Conservation (phyloP, 306 rosid species). For the Ormosia semicastrata region DNA sequence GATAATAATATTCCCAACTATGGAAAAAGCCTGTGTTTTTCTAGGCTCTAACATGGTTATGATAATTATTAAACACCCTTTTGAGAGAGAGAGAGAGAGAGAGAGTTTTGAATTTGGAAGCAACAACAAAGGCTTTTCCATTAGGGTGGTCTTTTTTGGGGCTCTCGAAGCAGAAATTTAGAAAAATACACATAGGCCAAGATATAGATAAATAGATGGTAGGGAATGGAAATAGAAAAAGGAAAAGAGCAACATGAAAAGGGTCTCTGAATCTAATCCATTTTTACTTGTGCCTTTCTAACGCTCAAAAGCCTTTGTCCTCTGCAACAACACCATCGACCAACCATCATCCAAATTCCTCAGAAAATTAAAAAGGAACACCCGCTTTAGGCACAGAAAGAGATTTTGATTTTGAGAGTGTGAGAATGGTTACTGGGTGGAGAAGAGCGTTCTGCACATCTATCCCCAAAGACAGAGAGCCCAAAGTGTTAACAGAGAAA, state of each 20-base stretch:
- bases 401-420: background rate
- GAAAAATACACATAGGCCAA: conserved; percentile 25
- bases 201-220: conserved; percentile 44
- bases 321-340: background rate
- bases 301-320: conserved; percentile 7
- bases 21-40: conserved; percentile 7
- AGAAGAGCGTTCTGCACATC: conserved; percentile 95
- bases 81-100: conserved; percentile 12
- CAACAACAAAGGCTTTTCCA: conserved; percentile 47
- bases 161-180: conserved; percentile 23
- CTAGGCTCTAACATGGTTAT: conserved; percentile 10
- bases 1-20: conserved; percentile 33
- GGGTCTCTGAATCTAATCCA: conserved; percentile 42
- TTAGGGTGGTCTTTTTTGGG: conserved; percentile 40
- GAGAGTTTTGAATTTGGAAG: conserved; percentile 43
- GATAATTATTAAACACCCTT: background rate
- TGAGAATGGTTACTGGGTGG: conserved; percentile 87
- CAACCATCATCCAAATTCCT: background rate
- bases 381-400: background rate
- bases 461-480: conserved; percentile 58
- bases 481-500: conserved; percentile 41
- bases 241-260: conserved; percentile 36
- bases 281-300: conserved; percentile 26
- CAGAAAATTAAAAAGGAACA: background rate
- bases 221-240: conserved; percentile 38